phyloP scores from a whole-genome alignment of 176 grass and related monocot genomes.

The Rhynchospora tenuis region DNA sequence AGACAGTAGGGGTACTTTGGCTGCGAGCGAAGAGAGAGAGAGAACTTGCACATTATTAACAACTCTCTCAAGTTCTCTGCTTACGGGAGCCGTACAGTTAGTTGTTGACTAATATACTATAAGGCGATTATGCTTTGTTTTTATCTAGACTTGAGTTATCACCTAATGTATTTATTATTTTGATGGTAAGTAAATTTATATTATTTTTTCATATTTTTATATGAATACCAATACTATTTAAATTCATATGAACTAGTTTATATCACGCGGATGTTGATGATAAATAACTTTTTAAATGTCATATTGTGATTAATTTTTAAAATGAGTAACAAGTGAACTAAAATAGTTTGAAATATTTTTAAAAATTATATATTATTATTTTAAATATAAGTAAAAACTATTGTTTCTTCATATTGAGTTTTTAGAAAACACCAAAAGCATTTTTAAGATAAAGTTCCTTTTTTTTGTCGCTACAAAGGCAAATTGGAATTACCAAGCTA shows the following conservation, averaged over 20 bases:
- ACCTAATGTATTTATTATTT: background rate
- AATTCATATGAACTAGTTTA: too few relatives aligned
- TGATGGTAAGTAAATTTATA: background rate
- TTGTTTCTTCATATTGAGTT: too few relatives aligned
- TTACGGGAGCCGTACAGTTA: background rate
- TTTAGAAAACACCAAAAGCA: too few relatives aligned
- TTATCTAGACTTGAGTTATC: background rate
- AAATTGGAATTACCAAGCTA: background rate
- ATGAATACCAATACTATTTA: background rate
- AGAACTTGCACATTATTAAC: background rate
- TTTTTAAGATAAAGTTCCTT: too few relatives aligned
- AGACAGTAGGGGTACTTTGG: background rate
- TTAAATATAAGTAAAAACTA: too few relatives aligned
- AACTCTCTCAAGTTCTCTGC: background rate
- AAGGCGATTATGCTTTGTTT: background rate
- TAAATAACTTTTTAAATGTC: too few relatives aligned
- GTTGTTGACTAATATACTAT: background rate
- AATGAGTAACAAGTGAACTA: background rate
- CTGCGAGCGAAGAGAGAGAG: background rate
- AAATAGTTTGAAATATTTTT: too few relatives aligned
- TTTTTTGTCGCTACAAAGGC: too few relatives aligned
- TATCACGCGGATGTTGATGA: too few relatives aligned
- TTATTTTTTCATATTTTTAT: background rate
- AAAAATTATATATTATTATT: background rate
- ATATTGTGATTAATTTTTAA: background rate